Conservation (phyloP, 768 basidiomycete genomes). For the Leccinum truebloodii region DNA sequence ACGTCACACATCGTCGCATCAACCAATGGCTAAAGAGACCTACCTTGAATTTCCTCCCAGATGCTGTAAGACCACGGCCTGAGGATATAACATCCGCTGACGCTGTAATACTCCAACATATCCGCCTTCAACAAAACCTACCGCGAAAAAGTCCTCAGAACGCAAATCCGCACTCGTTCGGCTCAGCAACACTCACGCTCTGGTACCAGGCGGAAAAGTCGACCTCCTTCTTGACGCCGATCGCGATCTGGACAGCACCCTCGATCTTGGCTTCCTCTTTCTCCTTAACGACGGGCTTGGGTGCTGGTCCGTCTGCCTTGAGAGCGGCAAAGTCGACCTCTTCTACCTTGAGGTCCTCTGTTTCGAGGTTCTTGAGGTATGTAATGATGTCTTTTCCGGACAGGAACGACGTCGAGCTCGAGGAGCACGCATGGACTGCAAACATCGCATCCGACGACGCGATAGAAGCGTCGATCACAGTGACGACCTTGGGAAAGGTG, state of each 20-base stretch:
- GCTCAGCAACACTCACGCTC: slow-evolving; percentile 53
- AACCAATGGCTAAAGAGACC: slow-evolving; percentile 16
- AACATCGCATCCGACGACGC: slow-evolving; percentile 60
- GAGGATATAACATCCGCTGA: slow-evolving; percentile 98
- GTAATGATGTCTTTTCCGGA: slow-evolving; percentile 72
- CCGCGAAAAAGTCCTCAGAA: slow-evolving; percentile 17
- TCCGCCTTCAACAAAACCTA: slow-evolving; percentile 97
- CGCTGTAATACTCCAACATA: slow-evolving; percentile 99
- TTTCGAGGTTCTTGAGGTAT: slow-evolving; percentile 74
- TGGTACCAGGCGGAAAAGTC: slow-evolving; percentile 96
- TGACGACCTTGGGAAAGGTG: slow-evolving; percentile 69
- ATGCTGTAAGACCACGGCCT: slow-evolving; percentile 97
- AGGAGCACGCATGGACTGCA: slow-evolving; percentile 76
- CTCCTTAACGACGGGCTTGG: slow-evolving; percentile 47
- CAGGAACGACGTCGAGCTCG: slow-evolving; percentile 73
- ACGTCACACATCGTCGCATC: background rate
- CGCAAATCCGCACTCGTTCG: background rate
- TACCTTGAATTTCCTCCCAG: slow-evolving; percentile 95
- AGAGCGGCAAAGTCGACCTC: slow-evolving; percentile 73
- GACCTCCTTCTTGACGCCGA: slow-evolving; percentile 93
- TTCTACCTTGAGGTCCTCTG: slow-evolving; percentile 60
- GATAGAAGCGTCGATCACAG: slow-evolving; percentile 79
- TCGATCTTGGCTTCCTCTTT: slow-evolving; percentile 83
- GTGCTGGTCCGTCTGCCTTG: slow-evolving; percentile 44
- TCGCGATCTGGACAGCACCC: slow-evolving; percentile 87